These are phyloP conservation scores for Xylaria intraflava DNA, from an alignment of 495 filamentous ascomycete species.

Conservation along the genomic window DNA sequence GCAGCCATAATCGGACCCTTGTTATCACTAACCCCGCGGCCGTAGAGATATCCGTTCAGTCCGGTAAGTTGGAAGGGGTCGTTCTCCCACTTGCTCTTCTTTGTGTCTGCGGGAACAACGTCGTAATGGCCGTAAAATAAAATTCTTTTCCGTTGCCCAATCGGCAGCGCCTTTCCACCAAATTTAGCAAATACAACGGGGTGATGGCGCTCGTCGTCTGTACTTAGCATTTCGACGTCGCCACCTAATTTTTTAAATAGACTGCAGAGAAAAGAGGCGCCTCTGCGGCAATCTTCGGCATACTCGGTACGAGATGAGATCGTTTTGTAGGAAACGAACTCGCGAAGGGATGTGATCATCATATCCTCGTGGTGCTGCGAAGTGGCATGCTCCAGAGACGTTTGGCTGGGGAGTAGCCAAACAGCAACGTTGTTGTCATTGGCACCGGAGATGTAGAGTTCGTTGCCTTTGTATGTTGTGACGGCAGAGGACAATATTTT, in stretches of 20 bases:
- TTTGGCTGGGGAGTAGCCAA: conserved; percentile 71
- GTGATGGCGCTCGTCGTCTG: conserved; percentile 62
- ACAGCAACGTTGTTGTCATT: conserved; percentile 84
- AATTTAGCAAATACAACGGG: conserved; percentile 89
- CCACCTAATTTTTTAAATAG: conserved; percentile 89
- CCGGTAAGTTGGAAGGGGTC: conserved; percentile 84
- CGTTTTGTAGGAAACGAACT: conserved; percentile 85
- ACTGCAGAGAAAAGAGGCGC: conserved; percentile 80
- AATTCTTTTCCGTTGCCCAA: conserved; percentile 65
- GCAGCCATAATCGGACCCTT: conserved; percentile 93
- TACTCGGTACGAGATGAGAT: conserved; percentile 79
- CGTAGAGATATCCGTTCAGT: conserved; percentile 87
- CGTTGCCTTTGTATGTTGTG: conserved; percentile 56
- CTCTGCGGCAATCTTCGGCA: conserved; percentile 82
- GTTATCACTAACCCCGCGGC: conserved; percentile 94
- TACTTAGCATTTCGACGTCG: conserved; percentile 74
- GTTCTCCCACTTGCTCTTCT: conserved; percentile 69
- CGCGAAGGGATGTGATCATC: conserved; percentile 71
- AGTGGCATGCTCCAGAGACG: conserved; percentile 22
- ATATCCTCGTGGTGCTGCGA: conserved; percentile 49
- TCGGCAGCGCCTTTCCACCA: conserved; percentile 54
- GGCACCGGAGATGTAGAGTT: conserved; percentile 86
- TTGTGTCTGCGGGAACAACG: conserved; percentile 86
- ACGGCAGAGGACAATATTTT: conserved; percentile 83
- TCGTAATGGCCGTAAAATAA: conserved; percentile 99